phyloP scores from a whole-genome alignment of 192 early-diverging fungal genomes.

The Lobosporangium transversale region DNA sequence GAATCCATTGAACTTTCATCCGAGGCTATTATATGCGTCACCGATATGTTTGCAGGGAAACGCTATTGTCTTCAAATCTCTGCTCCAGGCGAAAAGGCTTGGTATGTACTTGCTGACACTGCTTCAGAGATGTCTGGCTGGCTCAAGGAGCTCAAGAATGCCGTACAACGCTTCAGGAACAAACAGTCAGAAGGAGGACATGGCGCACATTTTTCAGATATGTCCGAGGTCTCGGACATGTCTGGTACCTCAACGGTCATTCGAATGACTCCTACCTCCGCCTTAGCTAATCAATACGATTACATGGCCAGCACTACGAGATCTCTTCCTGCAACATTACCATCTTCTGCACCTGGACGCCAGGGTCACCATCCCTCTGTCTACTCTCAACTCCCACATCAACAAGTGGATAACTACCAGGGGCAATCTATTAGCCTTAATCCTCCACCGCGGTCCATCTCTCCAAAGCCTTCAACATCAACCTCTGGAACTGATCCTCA shows the following conservation, averaged over 20 bases:
- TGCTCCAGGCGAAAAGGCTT: conserved; percentile 43
- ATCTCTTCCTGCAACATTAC: conserved; percentile 9
- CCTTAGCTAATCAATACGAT: conserved; percentile 30
- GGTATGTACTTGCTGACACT: conserved; percentile 56
- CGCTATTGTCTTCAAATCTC: conserved; percentile 49
- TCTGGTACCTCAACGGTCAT: conserved; percentile 5
- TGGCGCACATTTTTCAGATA: conserved; percentile 27
- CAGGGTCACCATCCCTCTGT: background rate
- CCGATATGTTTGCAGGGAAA: conserved; percentile 51
- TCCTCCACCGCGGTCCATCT: conserved; percentile 38
- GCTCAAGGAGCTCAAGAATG: conserved; percentile 54
- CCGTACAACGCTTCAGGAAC: conserved; percentile 20
- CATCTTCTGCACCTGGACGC: conserved; percentile 1
- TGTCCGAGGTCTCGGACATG: conserved; percentile 31
- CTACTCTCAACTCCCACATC: conserved; percentile 3
- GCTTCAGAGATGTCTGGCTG: conserved; percentile 55
- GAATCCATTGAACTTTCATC: conserved; percentile 45
- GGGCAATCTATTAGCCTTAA: conserved; percentile 21
- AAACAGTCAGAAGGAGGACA: conserved; percentile 12
- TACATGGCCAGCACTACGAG: background rate
- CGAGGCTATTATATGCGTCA: conserved; percentile 53
- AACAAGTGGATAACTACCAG: conserved; percentile 12
- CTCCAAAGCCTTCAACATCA: conserved; percentile 31
- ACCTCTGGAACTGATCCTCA: conserved; percentile 9
- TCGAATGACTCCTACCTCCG: conserved; percentile 8